A percentile compares a stretch with the other conserved stretches of the same genome.
Evolutionary conservation across 768 basidiomycete genomes (phyloP).

Genomic region (Termitomyces sp.): DNA sequence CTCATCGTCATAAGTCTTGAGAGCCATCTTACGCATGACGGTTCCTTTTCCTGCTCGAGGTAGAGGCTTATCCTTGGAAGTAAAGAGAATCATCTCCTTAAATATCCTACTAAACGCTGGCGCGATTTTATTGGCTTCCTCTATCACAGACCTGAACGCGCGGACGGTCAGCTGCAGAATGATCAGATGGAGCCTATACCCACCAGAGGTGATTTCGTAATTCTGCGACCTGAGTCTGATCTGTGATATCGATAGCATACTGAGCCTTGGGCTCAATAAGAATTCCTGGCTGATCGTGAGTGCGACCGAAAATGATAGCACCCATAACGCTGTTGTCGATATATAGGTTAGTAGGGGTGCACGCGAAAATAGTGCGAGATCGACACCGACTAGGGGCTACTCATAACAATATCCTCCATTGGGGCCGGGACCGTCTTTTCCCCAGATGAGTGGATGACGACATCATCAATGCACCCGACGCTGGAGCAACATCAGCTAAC

Average conservation of each 20-base stretch:
- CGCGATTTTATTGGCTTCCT: conserved; percentile 37
- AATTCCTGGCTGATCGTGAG: conserved; percentile 25
- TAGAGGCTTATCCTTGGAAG: conserved; percentile 37
- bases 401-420: conserved; percentile 26
- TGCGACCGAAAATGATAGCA: conserved; percentile 37
- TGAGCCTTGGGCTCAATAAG: conserved; percentile 21
- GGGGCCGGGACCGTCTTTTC: conserved; percentile 34
- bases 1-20: conserved; percentile 36
- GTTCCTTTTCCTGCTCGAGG: conserved; percentile 46
- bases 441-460: conserved; percentile 33
- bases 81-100: conserved; percentile 50
- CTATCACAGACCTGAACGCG: conserved; percentile 31
- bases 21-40: conserved; percentile 36
- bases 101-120: conserved; percentile 43
- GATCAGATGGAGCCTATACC: neutral
- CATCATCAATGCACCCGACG: conserved; percentile 38
- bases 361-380: neutral
- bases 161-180: neutral
- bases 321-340: conserved; percentile 14
- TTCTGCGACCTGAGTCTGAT: conserved; percentile 17
- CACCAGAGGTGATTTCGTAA: conserved; percentile 34
- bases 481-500: conserved; percentile 16
- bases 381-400: conserved; percentile 18
- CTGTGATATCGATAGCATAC: conserved; percentile 21
- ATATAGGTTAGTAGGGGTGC: neutral